A percentile compares a stretch with the other conserved stretches of the same genome.
Conservation (phyloP, 2,329 filamentous ascomycete genomes). For the Daldinia eschscholtzii region DNA sequence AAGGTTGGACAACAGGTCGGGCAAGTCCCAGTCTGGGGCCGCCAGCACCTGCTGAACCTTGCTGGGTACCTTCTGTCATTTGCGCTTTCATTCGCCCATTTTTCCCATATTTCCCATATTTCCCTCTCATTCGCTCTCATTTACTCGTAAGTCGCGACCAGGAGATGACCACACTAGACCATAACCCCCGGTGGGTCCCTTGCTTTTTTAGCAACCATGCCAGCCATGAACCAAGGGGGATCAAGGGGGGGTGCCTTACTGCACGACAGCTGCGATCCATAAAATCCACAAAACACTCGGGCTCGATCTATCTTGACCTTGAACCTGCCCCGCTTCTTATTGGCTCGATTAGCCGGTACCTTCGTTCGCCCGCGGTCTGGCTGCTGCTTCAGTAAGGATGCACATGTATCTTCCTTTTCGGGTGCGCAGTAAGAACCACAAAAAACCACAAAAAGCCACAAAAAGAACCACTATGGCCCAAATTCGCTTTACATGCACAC, state of each 20-base stretch:
- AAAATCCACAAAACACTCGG: slow-evolving; percentile 27
- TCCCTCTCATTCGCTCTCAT: slow-evolving; percentile 17
- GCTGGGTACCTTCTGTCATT: slow-evolving; percentile 8
- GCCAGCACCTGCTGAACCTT: slow-evolving; percentile 14
- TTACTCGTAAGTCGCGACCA: slow-evolving; percentile 45
- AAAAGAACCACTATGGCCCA: slow-evolving; percentile 14
- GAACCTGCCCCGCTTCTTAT: slow-evolving; percentile 19
- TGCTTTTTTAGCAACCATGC: slow-evolving; percentile 37
- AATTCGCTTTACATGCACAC: slow-evolving; percentile 38
- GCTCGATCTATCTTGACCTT: slow-evolving; percentile 31
- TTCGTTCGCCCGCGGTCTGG: slow-evolving; percentile 30
- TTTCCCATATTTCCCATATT: not conserved
- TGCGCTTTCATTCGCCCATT: slow-evolving; percentile 14
- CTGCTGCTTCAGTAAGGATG: slow-evolving; percentile 25
- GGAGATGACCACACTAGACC: slow-evolving; percentile 8
- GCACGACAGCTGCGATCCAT: slow-evolving; percentile 47
- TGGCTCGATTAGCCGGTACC: slow-evolving; percentile 34
- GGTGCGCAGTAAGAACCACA: slow-evolving; percentile 12
- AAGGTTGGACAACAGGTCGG: slow-evolving; percentile 43
- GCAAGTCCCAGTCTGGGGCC: slow-evolving; percentile 32
- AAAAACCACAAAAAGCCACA: slow-evolving; percentile 15
- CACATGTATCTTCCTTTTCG: slow-evolving; percentile 17
- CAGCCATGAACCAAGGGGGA: slow-evolving; percentile 19
- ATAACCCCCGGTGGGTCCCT: slow-evolving; percentile 30
- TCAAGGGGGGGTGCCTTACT: slow-evolving; percentile 33